Evolutionary conservation across 2,329 filamentous ascomycete species (phyloP), one percentile per base, ranked within the genome.

Genomic region (Ophiocordyceps camponoti-floridani): DNA sequence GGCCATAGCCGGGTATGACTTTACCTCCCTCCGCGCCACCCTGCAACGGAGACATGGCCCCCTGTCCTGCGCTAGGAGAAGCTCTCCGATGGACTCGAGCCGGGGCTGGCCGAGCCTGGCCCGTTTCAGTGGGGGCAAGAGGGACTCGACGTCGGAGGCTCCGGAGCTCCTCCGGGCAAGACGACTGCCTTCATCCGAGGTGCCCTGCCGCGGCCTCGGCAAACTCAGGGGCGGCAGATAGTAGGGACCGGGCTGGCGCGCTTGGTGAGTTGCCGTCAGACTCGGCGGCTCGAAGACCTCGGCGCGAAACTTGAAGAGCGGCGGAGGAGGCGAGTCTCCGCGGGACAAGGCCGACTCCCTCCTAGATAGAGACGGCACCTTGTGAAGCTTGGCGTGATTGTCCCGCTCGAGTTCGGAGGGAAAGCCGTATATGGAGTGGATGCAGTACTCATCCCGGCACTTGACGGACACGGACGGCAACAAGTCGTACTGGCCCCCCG

Each of bases 401-500:
- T 75, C 70, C 44, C 71, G 65, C 48, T 75, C 72, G 44, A 69
- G 60, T 35, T 60, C 61, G 46, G 63, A 68, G 33, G 62, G 53
- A 52, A 76, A 75, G 28, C 73, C 73, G 50, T 77, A 77, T 35
- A 77, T 67, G 55, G 75, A 77, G 54, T 73, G 67, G 47, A 72
- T 58, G 51, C 73, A 77, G 46, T 62, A 62, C 44, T 75, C 68
- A 48, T 75, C 62, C 57, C 62, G 68, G 56, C 73, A 77, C 55
- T 73, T 76, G 56, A 69, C 69, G 11, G 69, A 52, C 28, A 69
- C 69, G 11, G 69, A 52, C 28, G 53, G 55, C 43, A 49, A 44
- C 42, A 42, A 41, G 43, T 44, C 10, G 41, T 18, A 40, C 31
- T 40, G n/a, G 42, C 43, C 30, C 30, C 46, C 42, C 44, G 42